A percentile compares a stretch with the other conserved stretches of the same genome.
These are phyloP conservation scores for Chlorella vulgaris DNA, from an alignment of 139 green algal genomes.

Conservation along the genomic window DNA sequence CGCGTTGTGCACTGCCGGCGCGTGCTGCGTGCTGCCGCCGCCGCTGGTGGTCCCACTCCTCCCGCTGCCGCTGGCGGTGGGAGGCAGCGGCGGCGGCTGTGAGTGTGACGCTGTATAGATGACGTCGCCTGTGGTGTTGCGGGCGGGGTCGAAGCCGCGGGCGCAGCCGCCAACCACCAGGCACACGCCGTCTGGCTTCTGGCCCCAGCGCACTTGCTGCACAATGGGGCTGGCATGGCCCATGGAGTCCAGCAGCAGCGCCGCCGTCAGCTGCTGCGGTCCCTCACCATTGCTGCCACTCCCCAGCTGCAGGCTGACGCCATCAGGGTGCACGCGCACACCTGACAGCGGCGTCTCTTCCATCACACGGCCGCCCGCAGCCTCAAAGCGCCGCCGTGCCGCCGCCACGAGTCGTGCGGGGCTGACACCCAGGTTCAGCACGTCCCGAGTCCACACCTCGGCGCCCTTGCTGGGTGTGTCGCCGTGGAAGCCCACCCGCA, in stretches of 20 bases:
- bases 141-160: conserved; percentile 67
- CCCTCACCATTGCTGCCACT: conserved; percentile 20
- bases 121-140: conserved; percentile 89
- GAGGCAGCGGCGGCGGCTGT: conserved; percentile 12
- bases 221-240: conserved; percentile 89
- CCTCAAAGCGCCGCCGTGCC: conserved; percentile 68
- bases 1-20: not conserved
- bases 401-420: conserved; percentile 62
- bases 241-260: conserved; percentile 95
- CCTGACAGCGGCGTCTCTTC: conserved; percentile 61
- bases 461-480: not conserved
- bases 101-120: conserved; percentile 70
- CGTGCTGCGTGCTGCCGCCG: conserved; percentile 35
- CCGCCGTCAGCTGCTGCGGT: conserved; percentile 39
- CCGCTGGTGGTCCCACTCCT: conserved; percentile 7
- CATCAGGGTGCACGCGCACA: conserved; percentile 67
- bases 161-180: conserved; percentile 90
- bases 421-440: conserved; percentile 93
- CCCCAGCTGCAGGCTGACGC: conserved; percentile 54
- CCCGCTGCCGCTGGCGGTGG: not conserved
- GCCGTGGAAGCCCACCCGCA: conserved; percentile 62
- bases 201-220: conserved; percentile 80
- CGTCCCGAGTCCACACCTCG: conserved; percentile 82
- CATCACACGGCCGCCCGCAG: conserved; percentile 70
- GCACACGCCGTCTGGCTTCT: conserved; percentile 94